Evolutionary conservation across 495 filamentous ascomycete genomes (phyloP).

Genomic region (Penicillium crystallinum): DNA sequence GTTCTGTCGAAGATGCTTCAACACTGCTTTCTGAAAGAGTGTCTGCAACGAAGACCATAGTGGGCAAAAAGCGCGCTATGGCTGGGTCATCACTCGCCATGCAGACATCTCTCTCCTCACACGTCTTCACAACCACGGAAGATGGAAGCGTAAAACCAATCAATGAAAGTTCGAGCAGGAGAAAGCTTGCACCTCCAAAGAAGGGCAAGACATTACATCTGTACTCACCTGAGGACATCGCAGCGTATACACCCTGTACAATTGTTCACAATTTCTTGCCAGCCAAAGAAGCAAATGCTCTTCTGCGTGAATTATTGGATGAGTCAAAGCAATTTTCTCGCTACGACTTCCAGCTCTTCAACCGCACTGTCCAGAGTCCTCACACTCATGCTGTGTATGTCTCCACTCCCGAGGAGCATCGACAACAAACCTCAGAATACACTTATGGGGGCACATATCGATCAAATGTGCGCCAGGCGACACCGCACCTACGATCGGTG

Average conservation of each 20-base stretch:
- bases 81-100: conserved; percentile 20
- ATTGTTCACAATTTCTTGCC: conserved; percentile 90
- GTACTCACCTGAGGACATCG: conserved; percentile 72
- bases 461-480: conserved; percentile 67
- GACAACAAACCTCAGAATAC: conserved; percentile 68
- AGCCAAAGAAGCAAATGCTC: conserved; percentile 57
- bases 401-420: conserved; percentile 53
- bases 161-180: conserved; percentile 33
- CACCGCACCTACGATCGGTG: conserved; percentile 63
- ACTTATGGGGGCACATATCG: conserved; percentile 74
- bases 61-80: conserved; percentile 28
- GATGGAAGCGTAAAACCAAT: conserved; percentile 24
- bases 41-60: not conserved
- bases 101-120: conserved; percentile 43
- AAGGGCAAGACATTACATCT: conserved; percentile 81
- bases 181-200: conserved; percentile 46
- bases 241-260: conserved; percentile 76
- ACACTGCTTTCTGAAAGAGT: conserved; percentile 41
- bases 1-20: conserved; percentile 63
- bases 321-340: conserved; percentile 71
- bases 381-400: conserved; percentile 83
- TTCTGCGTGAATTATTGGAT: conserved; percentile 69
- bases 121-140: conserved; percentile 30
- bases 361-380: conserved; percentile 72
- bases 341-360: conserved; percentile 78